phyloP scores from a whole-genome alignment of 2,329 filamentous ascomycete genomes.

The Trichoderma guizhouense region DNA sequence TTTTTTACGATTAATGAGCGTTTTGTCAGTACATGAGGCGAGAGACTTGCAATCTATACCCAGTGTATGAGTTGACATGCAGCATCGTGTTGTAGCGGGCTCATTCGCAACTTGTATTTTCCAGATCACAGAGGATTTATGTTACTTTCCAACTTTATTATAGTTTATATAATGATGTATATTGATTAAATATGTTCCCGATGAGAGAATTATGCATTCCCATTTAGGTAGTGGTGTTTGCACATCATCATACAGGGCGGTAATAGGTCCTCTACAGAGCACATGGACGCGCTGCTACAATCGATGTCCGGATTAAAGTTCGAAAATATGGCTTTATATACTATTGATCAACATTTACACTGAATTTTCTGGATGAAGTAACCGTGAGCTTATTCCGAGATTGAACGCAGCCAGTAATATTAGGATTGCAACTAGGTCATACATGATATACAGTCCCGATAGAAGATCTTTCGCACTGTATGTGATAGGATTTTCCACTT shows the following conservation, averaged over 20 bases:
- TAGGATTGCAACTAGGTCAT: neutral
- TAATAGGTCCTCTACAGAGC: neutral
- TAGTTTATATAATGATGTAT: neutral
- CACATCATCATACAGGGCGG: neutral
- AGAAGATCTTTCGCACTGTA: conserved; percentile 2
- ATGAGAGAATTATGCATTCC: neutral
- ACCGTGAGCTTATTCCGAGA: neutral
- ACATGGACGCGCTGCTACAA: neutral
- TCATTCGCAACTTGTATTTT: neutral
- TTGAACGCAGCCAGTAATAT: neutral
- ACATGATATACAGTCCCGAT: neutral
- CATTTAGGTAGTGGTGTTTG: neutral
- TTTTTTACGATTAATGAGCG: neutral
- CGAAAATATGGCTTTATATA: neutral
- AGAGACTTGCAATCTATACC: neutral
- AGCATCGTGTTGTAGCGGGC: neutral
- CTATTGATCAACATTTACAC: neutral
- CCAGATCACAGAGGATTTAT: neutral
- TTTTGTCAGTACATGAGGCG: neutral
- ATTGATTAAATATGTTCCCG: neutral
- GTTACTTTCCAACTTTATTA: neutral
- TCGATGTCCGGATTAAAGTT: neutral
- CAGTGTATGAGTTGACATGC: neutral
- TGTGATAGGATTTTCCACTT: conserved; percentile 13
- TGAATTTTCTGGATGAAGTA: neutral